Percentiles rank a stretch among this genome's conserved stretches.
Conservation (phyloP, 306 rosid species). For the Cicer arietinum region DNA sequence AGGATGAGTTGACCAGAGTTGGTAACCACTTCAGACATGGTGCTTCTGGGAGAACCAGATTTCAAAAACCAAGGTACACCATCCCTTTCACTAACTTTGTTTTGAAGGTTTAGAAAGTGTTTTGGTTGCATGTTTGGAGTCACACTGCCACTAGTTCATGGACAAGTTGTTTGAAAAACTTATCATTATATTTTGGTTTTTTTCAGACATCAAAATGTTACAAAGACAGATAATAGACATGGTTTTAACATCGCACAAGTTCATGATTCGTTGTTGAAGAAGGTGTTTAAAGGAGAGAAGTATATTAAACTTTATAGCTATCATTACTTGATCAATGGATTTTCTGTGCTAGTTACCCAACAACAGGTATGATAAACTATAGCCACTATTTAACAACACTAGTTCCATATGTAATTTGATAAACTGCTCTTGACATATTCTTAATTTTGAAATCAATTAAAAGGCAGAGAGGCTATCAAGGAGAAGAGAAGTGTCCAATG, state of each 20-base stretch:
- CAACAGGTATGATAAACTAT: slow-evolving; percentile 64
- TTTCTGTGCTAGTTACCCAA: slow-evolving; percentile 80
- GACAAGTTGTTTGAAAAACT: slow-evolving; percentile 20
- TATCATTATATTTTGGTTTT: slow-evolving; percentile 8
- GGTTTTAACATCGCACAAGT: slow-evolving; percentile 62
- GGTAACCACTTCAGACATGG: slow-evolving; percentile 48
- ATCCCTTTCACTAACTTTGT: slow-evolving; percentile 4
- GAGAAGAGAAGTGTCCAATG: slow-evolving; percentile 91
- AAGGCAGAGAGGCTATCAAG: slow-evolving; percentile 81
- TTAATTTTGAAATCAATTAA: slow-evolving; percentile 34
- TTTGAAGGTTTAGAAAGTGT: slow-evolving; percentile 16
- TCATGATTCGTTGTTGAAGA: slow-evolving; percentile 84
- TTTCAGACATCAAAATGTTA: slow-evolving; percentile 56
- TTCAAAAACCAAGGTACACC: slow-evolving; percentile 71
- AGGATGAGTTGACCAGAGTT: slow-evolving; percentile 55
- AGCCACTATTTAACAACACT: too few relatives aligned
- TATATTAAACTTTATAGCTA: slow-evolving; percentile 95
- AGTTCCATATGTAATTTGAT: slow-evolving; percentile 1
- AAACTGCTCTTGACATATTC: not conserved
- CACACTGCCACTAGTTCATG: not conserved
- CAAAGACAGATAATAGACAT: slow-evolving; percentile 52
- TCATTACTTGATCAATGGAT: slow-evolving; percentile 95
- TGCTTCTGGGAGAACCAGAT: slow-evolving; percentile 53
- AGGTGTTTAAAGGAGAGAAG: slow-evolving; percentile 75
- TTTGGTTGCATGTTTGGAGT: not conserved